Evolutionary conservation across 805 yeast genomes (phyloP).

Genomic region (Yarrowia sp.): DNA sequence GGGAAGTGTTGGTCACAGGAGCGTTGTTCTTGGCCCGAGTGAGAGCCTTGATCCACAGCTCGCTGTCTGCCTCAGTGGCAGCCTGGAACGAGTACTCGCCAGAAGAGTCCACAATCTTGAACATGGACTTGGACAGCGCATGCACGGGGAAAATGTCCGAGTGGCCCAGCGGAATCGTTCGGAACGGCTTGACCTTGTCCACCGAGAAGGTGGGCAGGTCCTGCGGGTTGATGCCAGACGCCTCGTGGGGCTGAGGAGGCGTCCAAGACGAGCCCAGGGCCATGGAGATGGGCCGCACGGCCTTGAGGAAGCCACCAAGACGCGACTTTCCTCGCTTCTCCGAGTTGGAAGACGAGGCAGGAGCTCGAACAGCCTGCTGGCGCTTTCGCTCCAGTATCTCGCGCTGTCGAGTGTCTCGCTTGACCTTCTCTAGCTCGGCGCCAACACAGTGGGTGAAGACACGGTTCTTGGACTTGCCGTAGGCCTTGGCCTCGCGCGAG

Average conservation of each 20-base stretch:
- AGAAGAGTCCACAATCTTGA: conserved; percentile 46
- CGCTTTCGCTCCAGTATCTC: conserved; percentile 39
- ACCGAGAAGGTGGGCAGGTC: conserved; percentile 11
- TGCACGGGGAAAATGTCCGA: conserved; percentile 24
- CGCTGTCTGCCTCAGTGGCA: conserved; percentile 55
- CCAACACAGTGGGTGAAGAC: conserved; percentile 49
- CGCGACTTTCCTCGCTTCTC: conserved; percentile 35
- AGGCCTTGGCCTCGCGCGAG: conserved; percentile 44
- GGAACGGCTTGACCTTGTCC: conserved; percentile 21
- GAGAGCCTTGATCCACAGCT: conserved; percentile 62
- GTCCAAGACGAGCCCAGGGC: conserved; percentile 33
- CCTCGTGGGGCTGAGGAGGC: conserved; percentile 13
- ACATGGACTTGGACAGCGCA: conserved; percentile 34
- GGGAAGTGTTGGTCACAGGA: conserved; percentile 26
- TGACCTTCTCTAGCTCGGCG: conserved; percentile 52
- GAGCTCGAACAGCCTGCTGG: conserved; percentile 18
- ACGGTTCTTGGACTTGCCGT: conserved; percentile 40
- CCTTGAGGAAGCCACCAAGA: conserved; percentile 42
- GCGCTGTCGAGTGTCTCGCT: conserved; percentile 50
- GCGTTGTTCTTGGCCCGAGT: conserved; percentile 34
- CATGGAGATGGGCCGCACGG: conserved; percentile 44
- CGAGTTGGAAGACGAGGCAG: not conserved
- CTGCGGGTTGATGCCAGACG: conserved; percentile 4
- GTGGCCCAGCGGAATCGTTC: conserved; percentile 9
- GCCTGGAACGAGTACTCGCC: conserved; percentile 70